Evolutionary conservation across 805 yeast species (phyloP).

Genomic region (Phaffomyces thermotolerans): DNA sequence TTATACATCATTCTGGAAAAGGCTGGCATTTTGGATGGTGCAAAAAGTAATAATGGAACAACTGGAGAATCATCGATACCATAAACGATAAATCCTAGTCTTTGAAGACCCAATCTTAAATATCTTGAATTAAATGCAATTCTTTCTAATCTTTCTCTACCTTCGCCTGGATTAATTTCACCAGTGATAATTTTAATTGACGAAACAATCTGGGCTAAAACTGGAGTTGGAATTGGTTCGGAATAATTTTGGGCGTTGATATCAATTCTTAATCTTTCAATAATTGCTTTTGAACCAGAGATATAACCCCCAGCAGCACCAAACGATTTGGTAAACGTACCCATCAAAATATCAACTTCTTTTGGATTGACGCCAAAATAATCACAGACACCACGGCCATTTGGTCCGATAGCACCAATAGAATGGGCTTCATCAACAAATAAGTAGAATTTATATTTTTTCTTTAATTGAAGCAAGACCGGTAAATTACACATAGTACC

Average conservation of each 20-base stretch:
- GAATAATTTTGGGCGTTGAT: constrained; percentile 70
- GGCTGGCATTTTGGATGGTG: constrained; percentile 94
- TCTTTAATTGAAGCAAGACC: constrained; percentile 63
- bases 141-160: constrained; percentile 81
- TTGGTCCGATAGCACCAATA: constrained; percentile 96
- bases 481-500: constrained; percentile 77
- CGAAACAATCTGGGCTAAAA: constrained; percentile 77
- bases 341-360: constrained; percentile 86
- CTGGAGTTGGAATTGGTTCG: constrained; percentile 88
- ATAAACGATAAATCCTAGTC: constrained; percentile 87
- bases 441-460: constrained; percentile 80
- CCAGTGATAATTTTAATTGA: constrained; percentile 77
- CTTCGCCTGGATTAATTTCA: constrained; percentile 85
- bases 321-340: constrained; percentile 93
- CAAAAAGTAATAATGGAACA: constrained; percentile 76
- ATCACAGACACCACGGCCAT: constrained; percentile 93
- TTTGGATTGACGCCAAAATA: constrained; percentile 75
- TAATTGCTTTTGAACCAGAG: constrained; percentile 63
- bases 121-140: constrained; percentile 95
- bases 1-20: constrained; percentile 75
- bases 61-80: constrained; percentile 98
- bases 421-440: constrained; percentile 98
- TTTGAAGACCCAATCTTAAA: constrained; percentile 80
- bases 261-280: constrained; percentile 68
- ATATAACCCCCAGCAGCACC: constrained; percentile 99